Conservation (phyloP, 768 basidiomycete genomes). For the Boletus edulis region DNA sequence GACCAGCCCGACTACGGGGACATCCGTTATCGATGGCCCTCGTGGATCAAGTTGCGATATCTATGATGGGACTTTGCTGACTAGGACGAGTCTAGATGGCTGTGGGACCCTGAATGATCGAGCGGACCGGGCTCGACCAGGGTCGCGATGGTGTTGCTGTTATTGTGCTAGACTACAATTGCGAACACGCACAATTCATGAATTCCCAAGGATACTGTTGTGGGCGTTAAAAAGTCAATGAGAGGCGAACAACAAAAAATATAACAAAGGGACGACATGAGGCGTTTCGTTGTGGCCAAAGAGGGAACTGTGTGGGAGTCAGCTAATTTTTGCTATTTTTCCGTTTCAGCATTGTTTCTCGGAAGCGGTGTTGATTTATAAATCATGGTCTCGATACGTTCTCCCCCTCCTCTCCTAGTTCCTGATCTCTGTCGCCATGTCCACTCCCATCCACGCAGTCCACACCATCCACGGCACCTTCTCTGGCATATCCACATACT, state of each 20-base stretch:
- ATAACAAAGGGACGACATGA: constrained; percentile 14
- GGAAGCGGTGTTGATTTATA: constrained; percentile 20
- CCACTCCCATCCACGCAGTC: constrained; percentile 25
- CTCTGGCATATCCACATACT: constrained; percentile 26
- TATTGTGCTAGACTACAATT: constrained; percentile 23
- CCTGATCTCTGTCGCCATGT: constrained; percentile 23
- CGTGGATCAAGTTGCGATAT: constrained; percentile 18
- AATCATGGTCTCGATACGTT: neutral
- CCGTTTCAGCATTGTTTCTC: constrained; percentile 19
- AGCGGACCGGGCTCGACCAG: constrained; percentile 4
- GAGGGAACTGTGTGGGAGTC: constrained; percentile 8
- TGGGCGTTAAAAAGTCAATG: neutral
- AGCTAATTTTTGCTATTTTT: neutral
- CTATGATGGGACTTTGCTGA: neutral
- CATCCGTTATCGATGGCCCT: constrained; percentile 8
- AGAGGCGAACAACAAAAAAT: constrained; percentile 6
- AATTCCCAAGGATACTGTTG: neutral
- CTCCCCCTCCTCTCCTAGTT: neutral
- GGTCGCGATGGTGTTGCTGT: constrained; percentile 1
- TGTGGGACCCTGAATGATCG: neutral
- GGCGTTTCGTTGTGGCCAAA: constrained; percentile 22
- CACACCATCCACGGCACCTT: constrained; percentile 34
- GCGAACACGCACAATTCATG: neutral
- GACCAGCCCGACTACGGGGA: constrained; percentile 1
- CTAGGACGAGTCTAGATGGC: neutral